phyloP scores from a whole-genome alignment of 257 asterid species.

The Perilla frutescens region DNA sequence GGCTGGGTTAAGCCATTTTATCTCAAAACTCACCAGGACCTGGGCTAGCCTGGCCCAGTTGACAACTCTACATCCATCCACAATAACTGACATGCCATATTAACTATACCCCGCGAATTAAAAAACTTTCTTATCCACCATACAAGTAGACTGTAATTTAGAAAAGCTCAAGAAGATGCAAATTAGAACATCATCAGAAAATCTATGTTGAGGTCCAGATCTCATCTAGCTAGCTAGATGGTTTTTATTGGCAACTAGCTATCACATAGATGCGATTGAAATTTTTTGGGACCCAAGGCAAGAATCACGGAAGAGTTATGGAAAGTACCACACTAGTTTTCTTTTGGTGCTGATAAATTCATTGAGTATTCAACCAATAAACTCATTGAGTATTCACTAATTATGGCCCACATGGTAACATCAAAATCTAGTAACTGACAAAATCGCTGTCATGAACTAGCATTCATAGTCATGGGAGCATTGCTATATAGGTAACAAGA shows the following conservation, averaged over 20 bases:
- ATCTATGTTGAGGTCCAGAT: background rate
- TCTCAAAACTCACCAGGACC: too few species aligned
- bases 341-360: too few species aligned
- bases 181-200: background rate
- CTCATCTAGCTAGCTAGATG: too few species aligned
- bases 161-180: background rate
- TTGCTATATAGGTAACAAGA: constrained; percentile 8
- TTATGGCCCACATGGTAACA: background rate
- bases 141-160: background rate
- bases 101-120: background rate
- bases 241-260: too few species aligned
- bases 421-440: constrained; percentile 21
- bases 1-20: too few species aligned
- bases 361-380: too few species aligned
- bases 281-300: too few species aligned
- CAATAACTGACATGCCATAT: background rate
- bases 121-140: background rate
- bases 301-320: too few species aligned
- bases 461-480: background rate
- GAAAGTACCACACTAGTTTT: too few species aligned
- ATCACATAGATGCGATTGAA: too few species aligned
- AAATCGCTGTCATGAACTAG: background rate
- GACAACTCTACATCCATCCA: too few species aligned
- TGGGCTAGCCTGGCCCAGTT: too few species aligned
- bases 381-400: background rate